Conservation (phyloP, 805 yeast genomes). For the Wickerhamiella hasegawae region DNA sequence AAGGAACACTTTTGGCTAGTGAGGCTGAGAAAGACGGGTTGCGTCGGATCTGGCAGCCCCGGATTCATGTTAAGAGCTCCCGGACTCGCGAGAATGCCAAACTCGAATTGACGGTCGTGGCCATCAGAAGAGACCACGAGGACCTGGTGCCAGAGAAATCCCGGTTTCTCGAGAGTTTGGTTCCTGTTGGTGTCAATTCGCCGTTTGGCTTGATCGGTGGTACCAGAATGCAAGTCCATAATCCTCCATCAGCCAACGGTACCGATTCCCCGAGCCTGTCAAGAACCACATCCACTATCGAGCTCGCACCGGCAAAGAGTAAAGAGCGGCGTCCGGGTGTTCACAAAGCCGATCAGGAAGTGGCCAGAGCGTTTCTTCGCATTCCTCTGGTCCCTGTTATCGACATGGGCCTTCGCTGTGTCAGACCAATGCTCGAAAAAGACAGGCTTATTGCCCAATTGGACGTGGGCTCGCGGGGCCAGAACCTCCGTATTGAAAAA, state of each 20-base stretch:
- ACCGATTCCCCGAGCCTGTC: too few relatives aligned
- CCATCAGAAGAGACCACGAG: neutral
- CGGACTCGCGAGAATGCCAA: neutral
- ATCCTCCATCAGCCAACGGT: too few relatives aligned
- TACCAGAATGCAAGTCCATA: too few relatives aligned
- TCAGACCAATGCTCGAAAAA: slow-evolving; percentile 15
- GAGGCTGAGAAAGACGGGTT: neutral
- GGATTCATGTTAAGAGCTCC: neutral
- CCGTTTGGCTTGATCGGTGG: too few relatives aligned
- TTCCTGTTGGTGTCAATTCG: too few relatives aligned
- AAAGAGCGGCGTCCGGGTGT: too few relatives aligned
- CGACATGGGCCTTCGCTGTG: slow-evolving; percentile 11
- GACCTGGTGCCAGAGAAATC: neutral
- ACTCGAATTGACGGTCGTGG: neutral
- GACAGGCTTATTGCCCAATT: slow-evolving; percentile 15
- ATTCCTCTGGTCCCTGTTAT: slow-evolving; percentile 11
- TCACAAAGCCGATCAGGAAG: too few relatives aligned
- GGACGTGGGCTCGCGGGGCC: slow-evolving; percentile 8
- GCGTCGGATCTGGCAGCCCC: neutral
- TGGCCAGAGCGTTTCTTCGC: too few relatives aligned
- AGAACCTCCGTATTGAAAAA: slow-evolving; percentile 4
- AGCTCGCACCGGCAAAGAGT: too few relatives aligned
- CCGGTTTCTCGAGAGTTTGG: neutral
- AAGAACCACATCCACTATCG: too few relatives aligned
- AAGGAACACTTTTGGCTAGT: neutral